These are phyloP conservation scores for Aspergillus texensis DNA, from an alignment of 2,329 filamentous ascomycete genomes.

Conservation along the genomic window DNA sequence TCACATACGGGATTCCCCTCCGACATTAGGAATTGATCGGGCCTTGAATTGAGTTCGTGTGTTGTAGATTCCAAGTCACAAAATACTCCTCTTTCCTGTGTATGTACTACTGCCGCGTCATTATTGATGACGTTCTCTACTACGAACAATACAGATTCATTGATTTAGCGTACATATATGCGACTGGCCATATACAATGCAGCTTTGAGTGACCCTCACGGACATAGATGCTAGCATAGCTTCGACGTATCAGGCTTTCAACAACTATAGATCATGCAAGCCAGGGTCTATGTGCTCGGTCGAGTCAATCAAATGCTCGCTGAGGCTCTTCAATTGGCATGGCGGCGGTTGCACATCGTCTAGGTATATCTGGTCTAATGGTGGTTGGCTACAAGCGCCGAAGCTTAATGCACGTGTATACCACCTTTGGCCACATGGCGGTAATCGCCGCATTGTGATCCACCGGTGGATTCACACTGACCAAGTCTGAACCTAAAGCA, in stretches of 20 bases:
- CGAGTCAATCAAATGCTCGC: not conserved
- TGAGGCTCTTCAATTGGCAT: not conserved
- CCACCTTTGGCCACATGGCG: not conserved
- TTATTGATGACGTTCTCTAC: not conserved
- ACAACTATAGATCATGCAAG: not conserved
- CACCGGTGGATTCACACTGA: not conserved
- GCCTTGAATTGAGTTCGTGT: not conserved
- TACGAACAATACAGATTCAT: not conserved
- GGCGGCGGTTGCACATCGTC: not conserved
- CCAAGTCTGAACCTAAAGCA: too few species aligned
- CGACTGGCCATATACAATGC: not conserved
- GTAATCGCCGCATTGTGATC: not conserved
- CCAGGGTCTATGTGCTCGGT: not conserved
- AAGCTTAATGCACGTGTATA: not conserved
- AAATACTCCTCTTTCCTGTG: not conserved
- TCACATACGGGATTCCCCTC: not conserved
- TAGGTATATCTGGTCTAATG: not conserved
- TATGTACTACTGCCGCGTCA: not conserved
- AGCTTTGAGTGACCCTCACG: too few species aligned
- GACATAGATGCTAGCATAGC: not conserved
- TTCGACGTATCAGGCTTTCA: not conserved
- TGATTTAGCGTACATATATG: not conserved
- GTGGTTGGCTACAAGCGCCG: not conserved
- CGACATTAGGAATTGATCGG: not conserved
- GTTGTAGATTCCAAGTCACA: not conserved